A percentile compares a stretch with the other conserved stretches of the same genome.
Conservation (phyloP, 805 yeast species). For the Maudiozyma bulderi region DNA sequence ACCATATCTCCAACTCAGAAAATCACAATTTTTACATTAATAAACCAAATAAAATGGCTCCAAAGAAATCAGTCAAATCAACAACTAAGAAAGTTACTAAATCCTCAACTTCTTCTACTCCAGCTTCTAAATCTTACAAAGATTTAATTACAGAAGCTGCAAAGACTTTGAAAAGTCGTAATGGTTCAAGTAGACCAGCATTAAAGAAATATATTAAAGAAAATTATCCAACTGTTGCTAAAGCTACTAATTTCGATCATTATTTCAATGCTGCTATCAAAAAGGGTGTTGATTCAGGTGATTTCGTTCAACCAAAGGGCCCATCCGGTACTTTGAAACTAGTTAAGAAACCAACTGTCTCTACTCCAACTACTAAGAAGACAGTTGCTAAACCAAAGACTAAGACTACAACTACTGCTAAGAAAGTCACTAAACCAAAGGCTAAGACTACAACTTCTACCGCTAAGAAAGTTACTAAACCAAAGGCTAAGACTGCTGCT, state of each 20-base stretch:
- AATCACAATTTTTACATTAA: not conserved
- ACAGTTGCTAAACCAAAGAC: conserved; percentile 23
- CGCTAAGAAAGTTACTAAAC: conserved; percentile 4
- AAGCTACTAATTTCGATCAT: conserved; percentile 59
- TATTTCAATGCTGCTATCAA: conserved; percentile 70
- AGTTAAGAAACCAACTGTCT: conserved; percentile 13
- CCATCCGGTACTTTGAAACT: conserved; percentile 79
- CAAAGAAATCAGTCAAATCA: conserved; percentile 5
- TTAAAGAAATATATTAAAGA: conserved; percentile 68
- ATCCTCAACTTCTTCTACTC: conserved; percentile 3
- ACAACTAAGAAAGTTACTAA: conserved; percentile 1
- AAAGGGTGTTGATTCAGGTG: conserved; percentile 71
- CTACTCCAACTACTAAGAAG: conserved; percentile 21
- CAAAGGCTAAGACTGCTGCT: conserved; percentile 2
- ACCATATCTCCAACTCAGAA: not conserved
- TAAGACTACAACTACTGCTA: conserved; percentile 12
- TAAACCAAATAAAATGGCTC: conserved; percentile 8
- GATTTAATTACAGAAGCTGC: conserved; percentile 47
- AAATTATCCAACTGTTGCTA: conserved; percentile 42
- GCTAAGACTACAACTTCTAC: conserved; percentile 16
- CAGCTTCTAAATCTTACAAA: conserved; percentile 18
- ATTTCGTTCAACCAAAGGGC: conserved; percentile 77
- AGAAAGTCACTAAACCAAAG: conserved; percentile 1
- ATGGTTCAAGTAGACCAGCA: conserved; percentile 79
- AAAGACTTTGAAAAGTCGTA: conserved; percentile 53